A percentile compares a stretch with the other conserved stretches of the same genome.
Conservation (phyloP, 1,139 yeast species). For the Maudiozyma humilis region DNA sequence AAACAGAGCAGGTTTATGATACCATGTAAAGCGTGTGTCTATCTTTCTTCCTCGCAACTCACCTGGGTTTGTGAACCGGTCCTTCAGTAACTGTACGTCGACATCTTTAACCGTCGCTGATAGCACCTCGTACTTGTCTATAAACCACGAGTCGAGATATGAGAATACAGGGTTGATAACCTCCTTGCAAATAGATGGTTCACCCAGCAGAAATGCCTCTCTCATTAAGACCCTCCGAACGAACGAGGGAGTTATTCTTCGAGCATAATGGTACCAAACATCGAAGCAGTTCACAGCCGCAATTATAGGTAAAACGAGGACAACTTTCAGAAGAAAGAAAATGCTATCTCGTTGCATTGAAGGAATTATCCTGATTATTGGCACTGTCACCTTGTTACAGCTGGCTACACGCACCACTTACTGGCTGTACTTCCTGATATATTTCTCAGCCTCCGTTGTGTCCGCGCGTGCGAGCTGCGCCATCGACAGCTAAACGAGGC, state of each 20-base stretch:
- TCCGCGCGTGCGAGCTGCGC: neutral
- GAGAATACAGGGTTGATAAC: slow-evolving; percentile 17
- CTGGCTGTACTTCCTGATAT: neutral
- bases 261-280: slow-evolving; percentile 1
- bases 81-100: neutral
- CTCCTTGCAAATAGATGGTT: slow-evolving; percentile 9
- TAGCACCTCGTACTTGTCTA: neutral
- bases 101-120: neutral
- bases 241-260: slow-evolving; percentile 3
- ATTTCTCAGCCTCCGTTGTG: neutral
- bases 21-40: slow-evolving; percentile 9
- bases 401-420: no score
- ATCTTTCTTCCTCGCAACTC: neutral
- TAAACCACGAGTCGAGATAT: neutral
- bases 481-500: neutral
- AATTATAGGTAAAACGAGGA: slow-evolving; percentile 1
- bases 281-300: neutral
- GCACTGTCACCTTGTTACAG: no score
- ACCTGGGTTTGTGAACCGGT: neutral
- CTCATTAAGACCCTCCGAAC: slow-evolving; percentile 14
- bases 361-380: neutral
- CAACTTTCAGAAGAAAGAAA: slow-evolving; percentile 2
- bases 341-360: slow-evolving; percentile 1
- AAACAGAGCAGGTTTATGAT: slow-evolving; percentile 11
- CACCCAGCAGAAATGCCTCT: slow-evolving; percentile 13